A percentile compares a stretch with the other conserved stretches of the same genome.
phyloP scores from a whole-genome alignment of 345 rosid genomes.

The Rhizophora mangle region DNA sequence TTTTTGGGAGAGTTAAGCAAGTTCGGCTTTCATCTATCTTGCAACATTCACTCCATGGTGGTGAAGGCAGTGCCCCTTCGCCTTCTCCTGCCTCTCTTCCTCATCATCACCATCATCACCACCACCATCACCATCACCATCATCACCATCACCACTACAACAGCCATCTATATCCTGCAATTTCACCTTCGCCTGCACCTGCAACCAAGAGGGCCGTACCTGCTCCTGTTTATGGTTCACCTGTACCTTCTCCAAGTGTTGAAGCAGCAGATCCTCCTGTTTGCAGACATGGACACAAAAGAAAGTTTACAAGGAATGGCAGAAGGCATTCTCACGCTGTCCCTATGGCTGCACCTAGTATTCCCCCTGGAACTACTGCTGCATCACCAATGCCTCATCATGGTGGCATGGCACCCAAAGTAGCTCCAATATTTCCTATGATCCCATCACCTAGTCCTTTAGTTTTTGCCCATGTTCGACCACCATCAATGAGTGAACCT shows the following conservation, averaged over 20 bases:
- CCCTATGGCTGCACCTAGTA: slow-evolving; percentile 32
- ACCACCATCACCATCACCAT: slow-evolving; percentile 41
- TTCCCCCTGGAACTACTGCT: slow-evolving; percentile 35
- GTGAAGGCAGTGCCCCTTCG: slow-evolving; percentile 40
- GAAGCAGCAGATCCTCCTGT: slow-evolving; percentile 53
- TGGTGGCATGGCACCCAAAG: slow-evolving; percentile 28
- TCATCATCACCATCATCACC: slow-evolving; percentile 36
- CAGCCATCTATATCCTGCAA: slow-evolving; percentile 35
- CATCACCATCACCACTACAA: slow-evolving; percentile 44
- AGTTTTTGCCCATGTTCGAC: slow-evolving; percentile 49
- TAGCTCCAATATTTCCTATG: slow-evolving; percentile 29
- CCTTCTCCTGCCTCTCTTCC: slow-evolving; percentile 60
- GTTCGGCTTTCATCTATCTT: slow-evolving; percentile 74
- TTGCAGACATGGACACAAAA: slow-evolving; percentile 42
- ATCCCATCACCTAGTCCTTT: slow-evolving; percentile 59
- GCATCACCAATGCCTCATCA: slow-evolving; percentile 29
- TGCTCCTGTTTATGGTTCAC: slow-evolving; percentile 32
- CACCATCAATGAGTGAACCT: slow-evolving; percentile 48
- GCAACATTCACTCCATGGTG: slow-evolving; percentile 65
- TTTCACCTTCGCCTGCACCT: slow-evolving; percentile 39
- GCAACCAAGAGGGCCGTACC: slow-evolving; percentile 29
- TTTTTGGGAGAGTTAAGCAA: slow-evolving; percentile 85
- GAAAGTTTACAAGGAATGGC: slow-evolving; percentile 37
- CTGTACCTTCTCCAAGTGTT: slow-evolving; percentile 43
- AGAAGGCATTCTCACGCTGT: slow-evolving; percentile 25